These are phyloP conservation scores for Phytophthora pini DNA, from an alignment of 352 stramenopile species.

Conservation along the genomic window DNA sequence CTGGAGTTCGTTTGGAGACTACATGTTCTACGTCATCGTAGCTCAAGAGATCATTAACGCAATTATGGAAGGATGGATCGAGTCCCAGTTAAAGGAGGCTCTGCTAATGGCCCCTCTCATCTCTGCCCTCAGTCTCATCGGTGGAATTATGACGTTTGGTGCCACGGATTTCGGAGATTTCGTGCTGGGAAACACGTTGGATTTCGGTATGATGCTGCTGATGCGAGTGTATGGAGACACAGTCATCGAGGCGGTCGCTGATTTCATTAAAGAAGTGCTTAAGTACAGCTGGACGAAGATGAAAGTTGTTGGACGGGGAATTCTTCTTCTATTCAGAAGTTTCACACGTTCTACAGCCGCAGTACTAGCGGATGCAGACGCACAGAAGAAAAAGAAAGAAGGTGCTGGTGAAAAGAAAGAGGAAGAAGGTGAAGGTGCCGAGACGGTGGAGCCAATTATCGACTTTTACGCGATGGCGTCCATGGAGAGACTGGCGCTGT, in stretches of 20 bases:
- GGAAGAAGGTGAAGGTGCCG: slow-evolving; percentile 65
- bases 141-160: slow-evolving; percentile 95
- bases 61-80: slow-evolving; percentile 89
- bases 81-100: slow-evolving; percentile 91
- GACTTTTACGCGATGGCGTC: slow-evolving; percentile 93
- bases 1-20: slow-evolving; percentile 94
- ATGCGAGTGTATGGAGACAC: slow-evolving; percentile 93
- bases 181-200: slow-evolving; percentile 94
- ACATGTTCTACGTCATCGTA: slow-evolving; percentile 97
- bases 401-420: slow-evolving; percentile 41
- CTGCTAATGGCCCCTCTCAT: slow-evolving; percentile 92
- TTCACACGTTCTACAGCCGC: slow-evolving; percentile 55
- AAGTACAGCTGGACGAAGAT: slow-evolving; percentile 45
- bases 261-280: slow-evolving; percentile 57
- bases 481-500: slow-evolving; percentile 92
- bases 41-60: slow-evolving; percentile 91
- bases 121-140: slow-evolving; percentile 90
- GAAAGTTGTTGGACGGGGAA: slow-evolving; percentile 39
- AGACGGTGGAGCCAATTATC: slow-evolving; percentile 97
- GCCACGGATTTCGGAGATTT: slow-evolving; percentile 98
- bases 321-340: slow-evolving; percentile 56
- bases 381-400: slow-evolving; percentile 54
- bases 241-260: slow-evolving; percentile 77
- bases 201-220: slow-evolving; percentile 96
- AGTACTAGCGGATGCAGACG: slow-evolving; percentile 15